A percentile compares a stretch with the other conserved stretches of the same genome.
phyloP scores from a whole-genome alignment of 306 rosid genomes.

The Vigna reflexopilosa region DNA sequence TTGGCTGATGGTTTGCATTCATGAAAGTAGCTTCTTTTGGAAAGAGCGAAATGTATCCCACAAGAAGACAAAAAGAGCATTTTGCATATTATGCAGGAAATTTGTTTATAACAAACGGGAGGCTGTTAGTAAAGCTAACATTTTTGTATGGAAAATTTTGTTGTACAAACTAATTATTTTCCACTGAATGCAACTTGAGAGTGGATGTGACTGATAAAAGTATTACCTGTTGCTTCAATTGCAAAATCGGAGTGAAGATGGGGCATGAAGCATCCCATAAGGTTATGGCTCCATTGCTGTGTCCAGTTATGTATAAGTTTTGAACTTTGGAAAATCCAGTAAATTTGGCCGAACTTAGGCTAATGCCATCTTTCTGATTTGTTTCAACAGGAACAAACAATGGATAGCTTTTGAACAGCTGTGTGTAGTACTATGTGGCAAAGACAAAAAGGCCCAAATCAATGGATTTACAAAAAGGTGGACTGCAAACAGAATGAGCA shows the following conservation, averaged over 20 bases:
- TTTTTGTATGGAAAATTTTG: background rate
- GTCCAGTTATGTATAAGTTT: slow-evolving; percentile 91
- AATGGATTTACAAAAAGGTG: slow-evolving; percentile 18
- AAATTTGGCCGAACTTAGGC: slow-evolving; percentile 56
- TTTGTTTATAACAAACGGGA: background rate
- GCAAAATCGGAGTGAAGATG: slow-evolving; percentile 64
- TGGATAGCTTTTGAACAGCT: slow-evolving; percentile 63
- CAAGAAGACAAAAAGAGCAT: slow-evolving; percentile 7
- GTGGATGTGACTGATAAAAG: slow-evolving; percentile 3
- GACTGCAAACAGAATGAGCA: slow-evolving; percentile 16
- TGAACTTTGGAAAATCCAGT: slow-evolving; percentile 78
- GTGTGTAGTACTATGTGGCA: slow-evolving; percentile 65
- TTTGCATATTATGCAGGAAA: background rate
- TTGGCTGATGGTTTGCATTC: background rate
- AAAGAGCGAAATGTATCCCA: background rate
- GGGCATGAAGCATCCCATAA: slow-evolving; percentile 93
- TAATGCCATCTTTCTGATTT: slow-evolving; percentile 63
- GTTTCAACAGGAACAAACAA: slow-evolving; percentile 59
- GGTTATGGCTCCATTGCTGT: slow-evolving; percentile 74
- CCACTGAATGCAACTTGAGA: slow-evolving; percentile 11
- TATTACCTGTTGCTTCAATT: slow-evolving; percentile 84
- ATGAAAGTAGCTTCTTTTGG: background rate
- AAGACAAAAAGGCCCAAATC: slow-evolving; percentile 37
- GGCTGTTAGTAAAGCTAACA: slow-evolving; percentile 7
- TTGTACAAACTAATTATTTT: background rate